A percentile compares a stretch with the other conserved stretches of the same genome.
Evolutionary conservation across 441 rosid genomes (phyloP).

Genomic region (Euphorbia celastroides): DNA sequence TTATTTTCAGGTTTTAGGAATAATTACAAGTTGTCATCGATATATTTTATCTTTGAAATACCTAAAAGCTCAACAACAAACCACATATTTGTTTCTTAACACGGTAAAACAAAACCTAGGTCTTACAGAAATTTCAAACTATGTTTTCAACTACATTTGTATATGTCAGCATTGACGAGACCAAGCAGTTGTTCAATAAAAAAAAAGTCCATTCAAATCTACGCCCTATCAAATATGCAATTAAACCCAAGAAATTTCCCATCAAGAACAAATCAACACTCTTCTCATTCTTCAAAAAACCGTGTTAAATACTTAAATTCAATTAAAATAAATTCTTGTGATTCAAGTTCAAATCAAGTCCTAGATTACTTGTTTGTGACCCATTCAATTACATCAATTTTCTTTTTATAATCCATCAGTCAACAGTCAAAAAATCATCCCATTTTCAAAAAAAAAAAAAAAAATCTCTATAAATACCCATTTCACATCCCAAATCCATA

Average conservation of each 20-base stretch:
- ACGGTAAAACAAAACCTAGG: too few species aligned
- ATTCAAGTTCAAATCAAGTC: slow-evolving; percentile 10
- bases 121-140: too few species aligned
- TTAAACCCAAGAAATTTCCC: slow-evolving; percentile 18
- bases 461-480: slow-evolving; percentile 21
- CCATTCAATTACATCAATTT: slow-evolving; percentile 16
- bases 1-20: too few species aligned
- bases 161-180: slow-evolving; percentile 8
- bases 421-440: slow-evolving; percentile 25
- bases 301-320: too few species aligned
- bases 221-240: slow-evolving; percentile 4
- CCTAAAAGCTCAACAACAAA: too few species aligned
- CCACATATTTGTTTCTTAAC: too few species aligned
- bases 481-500: not conserved
- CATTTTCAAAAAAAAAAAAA: not conserved
- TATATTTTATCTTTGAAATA: too few species aligned
- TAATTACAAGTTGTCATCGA: too few species aligned
- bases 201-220: not conserved
- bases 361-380: slow-evolving; percentile 14
- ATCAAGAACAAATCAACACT: slow-evolving; percentile 9
- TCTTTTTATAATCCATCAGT: slow-evolving; percentile 6
- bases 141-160: too few species aligned
- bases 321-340: too few species aligned
- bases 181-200: not conserved
- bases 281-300: not conserved